Conservation (phyloP, 2,329 filamentous ascomycete genomes). For the Falciphora oryzae region DNA sequence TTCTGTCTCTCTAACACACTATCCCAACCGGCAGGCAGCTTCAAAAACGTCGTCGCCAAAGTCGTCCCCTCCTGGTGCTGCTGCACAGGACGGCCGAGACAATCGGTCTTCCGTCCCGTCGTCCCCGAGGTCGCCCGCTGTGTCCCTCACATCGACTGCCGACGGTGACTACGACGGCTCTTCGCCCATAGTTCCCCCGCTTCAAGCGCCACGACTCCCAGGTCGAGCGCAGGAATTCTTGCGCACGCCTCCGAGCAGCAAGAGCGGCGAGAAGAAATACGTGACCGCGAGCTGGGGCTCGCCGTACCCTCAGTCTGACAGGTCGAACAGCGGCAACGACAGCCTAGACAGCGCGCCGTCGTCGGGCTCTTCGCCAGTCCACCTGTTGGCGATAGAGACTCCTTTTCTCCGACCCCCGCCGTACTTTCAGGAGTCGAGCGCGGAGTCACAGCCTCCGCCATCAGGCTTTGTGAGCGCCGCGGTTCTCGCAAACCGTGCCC, state of each 20-base stretch:
- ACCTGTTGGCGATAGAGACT: slow-evolving; percentile 56
- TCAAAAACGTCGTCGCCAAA: slow-evolving; percentile 52
- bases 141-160: slow-evolving; percentile 57
- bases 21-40: neutral
- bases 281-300: slow-evolving; percentile 86
- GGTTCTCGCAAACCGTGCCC: slow-evolving; percentile 57
- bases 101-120: slow-evolving; percentile 29
- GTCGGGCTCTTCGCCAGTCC: slow-evolving; percentile 55
- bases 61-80: slow-evolving; percentile 49
- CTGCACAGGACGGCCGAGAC: slow-evolving; percentile 51
- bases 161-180: slow-evolving; percentile 41
- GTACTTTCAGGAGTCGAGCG: slow-evolving; percentile 29
- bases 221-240: slow-evolving; percentile 49
- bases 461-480: slow-evolving; percentile 44
- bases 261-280: slow-evolving; percentile 37
- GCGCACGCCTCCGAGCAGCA: slow-evolving; percentile 44
- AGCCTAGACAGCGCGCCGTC: slow-evolving; percentile 47
- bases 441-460: slow-evolving; percentile 27
- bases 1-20: slow-evolving; percentile 21
- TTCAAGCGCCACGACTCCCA: slow-evolving; percentile 53
- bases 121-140: slow-evolving; percentile 48
- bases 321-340: slow-evolving; percentile 39
- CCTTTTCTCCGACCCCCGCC: slow-evolving; percentile 56
- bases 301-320: slow-evolving; percentile 68
- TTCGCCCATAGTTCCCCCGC: slow-evolving; percentile 53